phyloP scores from a whole-genome alignment of 164 flowering plant genomes.

The Magnolia sinica region DNA sequence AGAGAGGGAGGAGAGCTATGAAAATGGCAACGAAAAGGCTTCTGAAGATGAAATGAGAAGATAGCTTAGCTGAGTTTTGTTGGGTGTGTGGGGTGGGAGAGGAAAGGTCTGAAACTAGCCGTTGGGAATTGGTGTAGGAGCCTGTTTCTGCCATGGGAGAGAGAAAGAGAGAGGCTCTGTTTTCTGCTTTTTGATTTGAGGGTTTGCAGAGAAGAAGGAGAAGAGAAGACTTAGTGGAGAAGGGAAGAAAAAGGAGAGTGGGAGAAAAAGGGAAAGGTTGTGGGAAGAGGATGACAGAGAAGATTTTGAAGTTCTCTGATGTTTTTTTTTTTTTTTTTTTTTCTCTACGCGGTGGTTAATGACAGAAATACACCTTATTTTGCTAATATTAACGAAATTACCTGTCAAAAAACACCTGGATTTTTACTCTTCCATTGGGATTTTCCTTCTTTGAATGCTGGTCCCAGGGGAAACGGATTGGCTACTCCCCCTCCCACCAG shows the following conservation, averaged over 20 bases:
- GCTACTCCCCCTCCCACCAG: no score
- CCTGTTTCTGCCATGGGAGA: conserved; percentile 12
- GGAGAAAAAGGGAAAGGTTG: conserved; percentile 23
- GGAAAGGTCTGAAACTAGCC: conserved; percentile 17
- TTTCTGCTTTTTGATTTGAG: neutral
- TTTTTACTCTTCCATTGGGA: no score
- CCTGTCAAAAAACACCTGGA: neutral
- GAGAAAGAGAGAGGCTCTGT: neutral
- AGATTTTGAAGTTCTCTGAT: neutral
- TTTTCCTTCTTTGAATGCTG: no score
- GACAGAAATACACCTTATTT: neutral
- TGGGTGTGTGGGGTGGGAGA: conserved; percentile 17
- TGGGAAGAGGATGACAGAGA: conserved; percentile 12
- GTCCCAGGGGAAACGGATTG: no score
- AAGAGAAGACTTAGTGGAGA: conserved; percentile 40
- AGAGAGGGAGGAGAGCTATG: conserved; percentile 48
- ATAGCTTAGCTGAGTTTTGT: conserved; percentile 44
- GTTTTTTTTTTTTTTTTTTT: conserved; percentile 1
- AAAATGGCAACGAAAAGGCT: conserved; percentile 35
- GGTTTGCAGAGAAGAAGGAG: conserved; percentile 22
- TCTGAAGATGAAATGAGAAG: conserved; percentile 40
- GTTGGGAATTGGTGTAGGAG: conserved; percentile 7
- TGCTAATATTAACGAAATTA: neutral
- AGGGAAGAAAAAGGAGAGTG: conserved; percentile 38
- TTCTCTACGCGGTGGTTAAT: neutral